Conservation (phyloP, 306 rosid species). For the Fragaria vesca region DNA sequence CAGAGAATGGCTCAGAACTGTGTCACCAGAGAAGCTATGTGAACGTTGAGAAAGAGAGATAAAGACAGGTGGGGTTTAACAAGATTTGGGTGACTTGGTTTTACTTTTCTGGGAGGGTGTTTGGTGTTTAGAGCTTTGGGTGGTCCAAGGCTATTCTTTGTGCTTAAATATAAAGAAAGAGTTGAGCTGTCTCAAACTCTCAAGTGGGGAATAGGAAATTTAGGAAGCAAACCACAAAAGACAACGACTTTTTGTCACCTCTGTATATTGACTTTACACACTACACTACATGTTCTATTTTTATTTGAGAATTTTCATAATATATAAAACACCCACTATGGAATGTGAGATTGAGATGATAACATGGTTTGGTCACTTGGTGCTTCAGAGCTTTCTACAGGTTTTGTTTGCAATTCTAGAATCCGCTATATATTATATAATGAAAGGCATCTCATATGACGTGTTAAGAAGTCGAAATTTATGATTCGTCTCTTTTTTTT, state of each 20-base stretch:
- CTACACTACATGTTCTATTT: too few relatives aligned
- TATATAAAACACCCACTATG: background rate
- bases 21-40: background rate
- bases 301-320: background rate
- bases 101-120: background rate
- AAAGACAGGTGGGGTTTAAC: constrained; percentile 1
- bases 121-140: background rate
- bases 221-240: background rate
- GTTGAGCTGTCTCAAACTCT: background rate
- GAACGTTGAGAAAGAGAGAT: background rate
- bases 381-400: background rate
- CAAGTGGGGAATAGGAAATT: background rate
- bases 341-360: background rate
- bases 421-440: background rate
- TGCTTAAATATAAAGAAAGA: background rate
- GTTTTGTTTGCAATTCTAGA: background rate
- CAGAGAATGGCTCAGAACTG: constrained; percentile 6
- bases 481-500: too few relatives aligned
- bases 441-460: too few relatives aligned
- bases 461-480: too few relatives aligned
- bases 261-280: background rate
- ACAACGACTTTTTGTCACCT: background rate
- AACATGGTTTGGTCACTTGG: background rate
- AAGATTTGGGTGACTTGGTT: constrained; percentile 1
- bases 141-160: background rate